Evolutionary conservation across 192 early-diverging fungal species (phyloP), one percentile per base, ranked within the genome.

Genomic region (Podila epicladia): DNA sequence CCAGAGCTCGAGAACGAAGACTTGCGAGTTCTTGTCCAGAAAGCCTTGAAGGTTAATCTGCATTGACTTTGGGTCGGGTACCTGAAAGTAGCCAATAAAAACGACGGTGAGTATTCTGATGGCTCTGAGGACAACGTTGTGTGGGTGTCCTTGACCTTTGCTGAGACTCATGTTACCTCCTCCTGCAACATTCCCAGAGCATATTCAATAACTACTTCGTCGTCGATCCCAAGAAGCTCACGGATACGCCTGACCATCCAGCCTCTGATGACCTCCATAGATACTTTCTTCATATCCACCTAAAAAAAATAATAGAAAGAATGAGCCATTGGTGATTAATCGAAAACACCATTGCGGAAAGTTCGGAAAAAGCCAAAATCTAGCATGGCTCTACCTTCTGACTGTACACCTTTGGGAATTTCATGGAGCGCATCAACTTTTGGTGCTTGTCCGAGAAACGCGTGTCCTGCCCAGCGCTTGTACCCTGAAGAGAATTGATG

Each of bases 11-110:
- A 91, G 85, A 73, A 98, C 92, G 84, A 99, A 98, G 6, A 66
- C 79, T 35, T 86, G 85, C 7, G 98, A 87, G 37, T 94, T 95
- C 24, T 86, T 87, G 72, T 97, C 95, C 24, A 99, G 83, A 69
- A 99, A 99, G 13, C 97, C 96, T 4, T 96, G 96, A 11, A 99
- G 86, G 70, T 95, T 95, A 66, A 98, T 96, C 82, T 99, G 98
- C 87, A 99, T 95, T 22, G 87, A 72, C 68, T 91, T 93, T 49
- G 97, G 95, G 83, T 99, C 97, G 13, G 93, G 90, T 5, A 83
- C 87, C 88, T 93, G 62, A 19, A 19, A 19, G 53, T 57, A 41
- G 8, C 9, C 24, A 45, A 69, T 71, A 50, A 69, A 62, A 37
- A 15, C 64, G 4, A 61, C 3, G 35, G 37, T 4, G 53, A 62